Conservation (phyloP, 2,329 filamentous ascomycete species). For the Colletotrichum trifolii region DNA sequence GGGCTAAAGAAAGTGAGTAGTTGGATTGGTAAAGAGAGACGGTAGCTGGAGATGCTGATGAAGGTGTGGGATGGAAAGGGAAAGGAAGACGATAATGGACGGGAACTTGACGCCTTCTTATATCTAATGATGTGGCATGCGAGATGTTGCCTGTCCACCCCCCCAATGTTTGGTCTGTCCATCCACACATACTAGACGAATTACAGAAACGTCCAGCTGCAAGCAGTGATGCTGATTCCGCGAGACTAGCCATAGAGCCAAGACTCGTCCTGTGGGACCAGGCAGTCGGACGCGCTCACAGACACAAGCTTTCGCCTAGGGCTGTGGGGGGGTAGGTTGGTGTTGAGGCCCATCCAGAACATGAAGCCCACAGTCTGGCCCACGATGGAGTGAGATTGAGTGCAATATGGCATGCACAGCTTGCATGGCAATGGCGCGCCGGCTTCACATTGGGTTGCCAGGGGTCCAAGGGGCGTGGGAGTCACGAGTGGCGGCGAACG, state of each 20-base stretch:
- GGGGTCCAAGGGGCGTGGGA: not conserved
- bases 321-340: not conserved
- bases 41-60: slow-evolving; percentile 31
- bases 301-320: slow-evolving; percentile 26
- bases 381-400: slow-evolving; percentile 23
- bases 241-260: slow-evolving; percentile 14
- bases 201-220: not conserved
- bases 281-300: slow-evolving; percentile 9
- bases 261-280: slow-evolving; percentile 19
- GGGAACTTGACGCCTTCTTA: slow-evolving; percentile 29
- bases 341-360: slow-evolving; percentile 10
- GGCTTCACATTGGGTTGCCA: slow-evolving; percentile 3
- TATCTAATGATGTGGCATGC: not conserved
- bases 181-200: not conserved
- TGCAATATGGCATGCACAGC: slow-evolving; percentile 10
- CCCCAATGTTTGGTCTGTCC: not conserved
- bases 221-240: slow-evolving; percentile 20
- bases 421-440: not conserved
- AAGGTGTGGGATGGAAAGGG: slow-evolving; percentile 14
- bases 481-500: too few species aligned
- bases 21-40: slow-evolving; percentile 43
- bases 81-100: not conserved
- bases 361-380: slow-evolving; percentile 5
- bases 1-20: slow-evolving; percentile 42
- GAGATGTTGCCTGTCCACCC: not conserved